phyloP scores from a whole-genome alignment of 1,139 yeast genomes.

The Sugiyamaella novakii region DNA sequence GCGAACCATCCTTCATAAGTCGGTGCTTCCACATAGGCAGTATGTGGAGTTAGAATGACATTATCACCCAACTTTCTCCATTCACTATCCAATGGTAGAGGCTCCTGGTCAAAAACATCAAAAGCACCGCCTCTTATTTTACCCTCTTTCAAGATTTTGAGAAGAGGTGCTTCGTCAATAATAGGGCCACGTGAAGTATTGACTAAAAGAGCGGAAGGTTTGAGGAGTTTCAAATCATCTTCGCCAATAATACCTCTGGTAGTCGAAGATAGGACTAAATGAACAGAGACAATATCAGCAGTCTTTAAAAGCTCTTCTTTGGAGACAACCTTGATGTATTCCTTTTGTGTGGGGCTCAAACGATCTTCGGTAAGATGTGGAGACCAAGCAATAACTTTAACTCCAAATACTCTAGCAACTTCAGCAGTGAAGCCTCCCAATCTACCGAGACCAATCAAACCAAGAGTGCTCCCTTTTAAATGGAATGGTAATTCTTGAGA shows the following conservation, averaged over 20 bases:
- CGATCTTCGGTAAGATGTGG: slow-evolving; percentile 41
- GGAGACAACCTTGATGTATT: slow-evolving; percentile 53
- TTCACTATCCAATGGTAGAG: slow-evolving; percentile 39
- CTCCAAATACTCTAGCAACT: slow-evolving; percentile 63
- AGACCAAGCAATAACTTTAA: slow-evolving; percentile 52
- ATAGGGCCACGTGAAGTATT: slow-evolving; percentile 26
- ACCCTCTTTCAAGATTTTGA: slow-evolving; percentile 20
- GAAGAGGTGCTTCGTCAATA: slow-evolving; percentile 22
- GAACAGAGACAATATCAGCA: slow-evolving; percentile 60
- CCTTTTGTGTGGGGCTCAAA: slow-evolving; percentile 21
- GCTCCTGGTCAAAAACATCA: slow-evolving; percentile 78
- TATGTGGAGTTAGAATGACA: slow-evolving; percentile 25
- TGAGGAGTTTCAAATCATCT: slow-evolving; percentile 21
- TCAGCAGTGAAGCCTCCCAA: slow-evolving; percentile 66
- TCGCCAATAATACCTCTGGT: slow-evolving; percentile 25
- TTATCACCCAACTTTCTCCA: slow-evolving; percentile 25
- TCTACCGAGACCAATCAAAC: slow-evolving; percentile 71
- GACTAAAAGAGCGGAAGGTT: slow-evolving; percentile 20
- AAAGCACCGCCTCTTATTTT: slow-evolving; percentile 37
- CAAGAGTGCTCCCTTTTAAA: slow-evolving; percentile 61
- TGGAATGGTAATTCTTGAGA: slow-evolving; percentile 24
- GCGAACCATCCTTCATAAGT: slow-evolving; percentile 21
- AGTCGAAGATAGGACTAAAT: slow-evolving; percentile 34
- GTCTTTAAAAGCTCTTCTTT: slow-evolving; percentile 55
- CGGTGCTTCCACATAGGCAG: slow-evolving; percentile 26